Evolutionary conservation across 768 basidiomycete species (phyloP).

Genomic region (Mycena kentingensis): DNA sequence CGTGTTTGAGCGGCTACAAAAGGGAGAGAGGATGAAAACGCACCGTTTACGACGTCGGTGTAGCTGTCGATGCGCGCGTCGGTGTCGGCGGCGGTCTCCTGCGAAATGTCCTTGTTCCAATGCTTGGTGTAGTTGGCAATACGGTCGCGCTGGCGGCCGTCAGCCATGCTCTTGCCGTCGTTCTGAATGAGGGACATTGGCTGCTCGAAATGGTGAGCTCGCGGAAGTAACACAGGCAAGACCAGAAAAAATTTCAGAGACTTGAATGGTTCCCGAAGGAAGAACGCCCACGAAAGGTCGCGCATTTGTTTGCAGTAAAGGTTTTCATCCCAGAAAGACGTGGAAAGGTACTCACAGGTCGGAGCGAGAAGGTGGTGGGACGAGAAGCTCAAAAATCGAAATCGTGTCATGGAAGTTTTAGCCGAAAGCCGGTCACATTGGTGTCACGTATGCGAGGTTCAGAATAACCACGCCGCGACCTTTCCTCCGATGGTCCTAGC

Average conservation of each 20-base stretch:
- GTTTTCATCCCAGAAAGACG: slow-evolving; percentile 42
- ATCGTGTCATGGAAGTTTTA: slow-evolving; percentile 1
- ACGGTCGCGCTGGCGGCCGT: slow-evolving; percentile 22
- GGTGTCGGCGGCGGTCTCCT: slow-evolving; percentile 67
- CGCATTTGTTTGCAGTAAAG: slow-evolving; percentile 38
- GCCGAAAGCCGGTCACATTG: no score
- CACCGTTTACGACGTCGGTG: slow-evolving; percentile 92
- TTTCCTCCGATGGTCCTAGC: no score
- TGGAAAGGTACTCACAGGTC: slow-evolving; percentile 32
- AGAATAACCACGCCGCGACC: no score
- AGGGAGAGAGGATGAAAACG: slow-evolving; percentile 23
- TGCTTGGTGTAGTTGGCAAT: slow-evolving; percentile 76
- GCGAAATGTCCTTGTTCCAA: slow-evolving; percentile 82
- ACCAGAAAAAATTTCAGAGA: slow-evolving; percentile 55
- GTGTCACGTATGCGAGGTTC: no score
- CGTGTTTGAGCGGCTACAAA: slow-evolving; percentile 1
- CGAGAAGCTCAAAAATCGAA: slow-evolving; percentile 8
- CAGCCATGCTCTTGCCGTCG: slow-evolving; percentile 8
- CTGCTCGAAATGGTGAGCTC: neutral
- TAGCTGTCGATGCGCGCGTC: slow-evolving; percentile 79
- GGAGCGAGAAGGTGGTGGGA: slow-evolving; percentile 4
- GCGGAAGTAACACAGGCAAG: neutral
- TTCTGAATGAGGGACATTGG: slow-evolving; percentile 12
- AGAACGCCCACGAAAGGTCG: slow-evolving; percentile 64
- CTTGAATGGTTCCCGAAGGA: slow-evolving; percentile 83